Conservation (phyloP, 2,329 filamentous ascomycete genomes). For the Saccharata proteae region DNA sequence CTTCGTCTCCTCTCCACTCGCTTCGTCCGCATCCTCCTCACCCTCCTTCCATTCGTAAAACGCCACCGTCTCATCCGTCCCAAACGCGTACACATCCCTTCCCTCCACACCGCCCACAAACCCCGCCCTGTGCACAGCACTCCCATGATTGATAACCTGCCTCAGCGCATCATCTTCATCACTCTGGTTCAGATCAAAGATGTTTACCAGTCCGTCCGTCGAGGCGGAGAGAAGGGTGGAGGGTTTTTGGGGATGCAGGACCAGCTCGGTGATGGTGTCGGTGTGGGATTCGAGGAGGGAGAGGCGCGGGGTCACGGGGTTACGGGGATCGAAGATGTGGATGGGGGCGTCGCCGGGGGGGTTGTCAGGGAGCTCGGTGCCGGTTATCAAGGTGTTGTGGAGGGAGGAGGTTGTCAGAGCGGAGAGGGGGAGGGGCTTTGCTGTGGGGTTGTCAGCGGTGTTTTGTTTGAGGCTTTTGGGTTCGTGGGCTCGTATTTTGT, state of each 20-base stretch:
- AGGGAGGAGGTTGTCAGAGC: constrained; percentile 50
- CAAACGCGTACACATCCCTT: constrained; percentile 52
- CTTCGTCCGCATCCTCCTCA: constrained; percentile 31
- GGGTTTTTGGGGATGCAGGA: constrained; percentile 49
- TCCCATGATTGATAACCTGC: constrained; percentile 66
- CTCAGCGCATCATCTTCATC: constrained; percentile 67
- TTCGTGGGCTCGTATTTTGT: too few relatives aligned
- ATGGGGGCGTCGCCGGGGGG: constrained; percentile 31
- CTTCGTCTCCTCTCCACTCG: constrained; percentile 40
- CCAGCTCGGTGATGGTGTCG: constrained; percentile 49
- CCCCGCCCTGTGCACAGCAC: constrained; percentile 62
- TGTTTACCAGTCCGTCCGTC: constrained; percentile 67
- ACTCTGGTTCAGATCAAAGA: constrained; percentile 52
- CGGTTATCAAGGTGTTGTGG: constrained; percentile 53
- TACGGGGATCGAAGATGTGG: constrained; percentile 31
- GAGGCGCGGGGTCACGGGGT: constrained; percentile 21
- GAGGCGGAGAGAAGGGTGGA: constrained; percentile 61
- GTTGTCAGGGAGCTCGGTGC: constrained; percentile 53
- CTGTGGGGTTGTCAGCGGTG: constrained; percentile 18
- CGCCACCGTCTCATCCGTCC: constrained; percentile 66
- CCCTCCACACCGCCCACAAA: constrained; percentile 51
- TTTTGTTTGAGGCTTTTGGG: too few relatives aligned
- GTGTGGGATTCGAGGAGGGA: constrained; percentile 36
- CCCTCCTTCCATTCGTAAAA: constrained; percentile 45
- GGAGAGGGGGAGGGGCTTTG: constrained; percentile 43